Evolutionary conservation across 148 eudicot genomes (phyloP), one percentile per base, ranked within the genome.

Genomic region (Nepenthes gracilis): DNA sequence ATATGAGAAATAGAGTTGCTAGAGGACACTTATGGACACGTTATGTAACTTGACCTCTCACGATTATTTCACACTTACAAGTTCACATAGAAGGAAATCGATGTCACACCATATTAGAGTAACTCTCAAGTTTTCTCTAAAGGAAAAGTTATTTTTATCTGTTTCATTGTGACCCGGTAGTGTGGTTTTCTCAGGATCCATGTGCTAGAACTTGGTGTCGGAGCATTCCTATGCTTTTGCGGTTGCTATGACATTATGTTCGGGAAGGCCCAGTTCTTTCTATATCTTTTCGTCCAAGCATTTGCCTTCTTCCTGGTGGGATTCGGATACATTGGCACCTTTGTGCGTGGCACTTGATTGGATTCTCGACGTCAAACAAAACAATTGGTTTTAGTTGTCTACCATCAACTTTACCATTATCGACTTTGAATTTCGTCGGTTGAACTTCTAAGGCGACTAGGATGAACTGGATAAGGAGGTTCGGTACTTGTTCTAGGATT

Each of bases 211-310:
- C 69, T 78, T 32, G 55, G 67, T 55, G 61, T 67, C 9, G 81
- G 78, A 43, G 58, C 58, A 6, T 78, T 63, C 67, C 81, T 78
- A 58, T 68, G 74, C 67, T 75, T 59, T 54, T 75, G 78, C 12
- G 74, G 74, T 10, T 70, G 78, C 62, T 75, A 70, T 33, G 67
- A 70, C 65, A 1, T 70, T 12, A 47, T 63, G 54, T 70, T 62
- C 9, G 78, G 78, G 33, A 70, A 63, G 33, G 70, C 54, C 62
- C 65, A 63, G 47, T 75, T 40, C 67, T 75, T 70, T 70, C 48
- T 75, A 49, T 70, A 66, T 72, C 75, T 75, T 4, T 75, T 66
- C 48, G 32, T 49, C 68, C 78, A 75, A 70, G 64, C 78, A 11
- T 15, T 59, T 1, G 75, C 78, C 49, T 75, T 70, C 72, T 75